These are phyloP conservation scores for Paecilomyces dactylethromorphus DNA, from an alignment of 2,329 filamentous ascomycete genomes.

Conservation along the genomic window DNA sequence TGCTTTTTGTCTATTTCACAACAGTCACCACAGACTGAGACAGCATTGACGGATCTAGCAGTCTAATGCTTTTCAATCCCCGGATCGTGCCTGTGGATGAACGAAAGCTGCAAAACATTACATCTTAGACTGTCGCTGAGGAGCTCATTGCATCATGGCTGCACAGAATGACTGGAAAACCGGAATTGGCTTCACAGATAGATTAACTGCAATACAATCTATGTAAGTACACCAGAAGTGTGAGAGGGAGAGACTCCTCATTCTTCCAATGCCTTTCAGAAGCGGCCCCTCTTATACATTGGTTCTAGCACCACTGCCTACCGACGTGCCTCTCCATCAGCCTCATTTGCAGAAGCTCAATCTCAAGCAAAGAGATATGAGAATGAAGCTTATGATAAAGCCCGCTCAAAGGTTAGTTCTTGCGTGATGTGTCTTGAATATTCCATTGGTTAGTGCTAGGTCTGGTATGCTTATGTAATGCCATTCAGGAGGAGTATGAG, in stretches of 20 bases:
- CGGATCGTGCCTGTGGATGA: slow-evolving; percentile 4
- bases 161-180: slow-evolving; percentile 42
- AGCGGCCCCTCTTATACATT: slow-evolving; percentile 10
- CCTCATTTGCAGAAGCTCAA: slow-evolving; percentile 43
- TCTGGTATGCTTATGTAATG: slow-evolving; percentile 13
- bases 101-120: background rate
- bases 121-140: slow-evolving; percentile 14
- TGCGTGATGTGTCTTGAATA: background rate
- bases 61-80: background rate
- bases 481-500: slow-evolving; percentile 51
- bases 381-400: slow-evolving; percentile 31
- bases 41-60: background rate
- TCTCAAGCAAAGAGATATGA: slow-evolving; percentile 61
- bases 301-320: slow-evolving; percentile 42
- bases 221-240: slow-evolving; percentile 42
- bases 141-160: slow-evolving; percentile 31
- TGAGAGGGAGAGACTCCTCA: background rate
- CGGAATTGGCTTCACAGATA: slow-evolving; percentile 51
- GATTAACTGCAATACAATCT: slow-evolving; percentile 57
- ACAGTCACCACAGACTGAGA: background rate
- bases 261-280: background rate
- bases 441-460: background rate
- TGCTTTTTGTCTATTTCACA: background rate
- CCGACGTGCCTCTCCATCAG: slow-evolving; percentile 38
- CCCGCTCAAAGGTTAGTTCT: slow-evolving; percentile 29